Percentiles rank a stretch among this genome's conserved stretches.
These are phyloP conservation scores for Liriodendron chinense DNA, from an alignment of 164 flowering plant genomes.

Conservation along the genomic window DNA sequence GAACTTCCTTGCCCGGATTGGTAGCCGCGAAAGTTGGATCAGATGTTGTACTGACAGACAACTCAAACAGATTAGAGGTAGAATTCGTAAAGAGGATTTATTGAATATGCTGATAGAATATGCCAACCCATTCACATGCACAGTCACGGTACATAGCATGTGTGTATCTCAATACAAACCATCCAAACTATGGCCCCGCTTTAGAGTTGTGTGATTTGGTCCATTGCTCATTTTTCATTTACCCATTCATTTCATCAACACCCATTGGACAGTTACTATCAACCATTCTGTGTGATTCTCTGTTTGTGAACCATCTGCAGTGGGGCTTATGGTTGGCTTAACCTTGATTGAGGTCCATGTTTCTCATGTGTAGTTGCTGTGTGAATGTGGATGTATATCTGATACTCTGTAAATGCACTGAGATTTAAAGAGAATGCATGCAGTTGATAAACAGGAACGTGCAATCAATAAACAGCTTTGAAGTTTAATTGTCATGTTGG, in stretches of 20 bases:
- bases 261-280: neutral
- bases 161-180: neutral
- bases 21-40: constrained; percentile 89
- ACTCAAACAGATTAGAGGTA: constrained; percentile 62
- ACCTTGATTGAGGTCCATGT: too few relatives aligned
- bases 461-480: neutral
- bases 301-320: neutral
- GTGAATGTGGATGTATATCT: too few relatives aligned
- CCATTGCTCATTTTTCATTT: neutral
- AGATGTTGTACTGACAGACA: constrained; percentile 72
- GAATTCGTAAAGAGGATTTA: neutral
- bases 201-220: neutral
- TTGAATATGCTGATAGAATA: neutral
- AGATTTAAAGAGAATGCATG: neutral
- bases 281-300: neutral
- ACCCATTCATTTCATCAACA: too few relatives aligned
- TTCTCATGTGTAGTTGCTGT: too few relatives aligned
- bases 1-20: constrained; percentile 90
- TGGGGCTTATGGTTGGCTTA: neutral
- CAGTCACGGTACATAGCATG: neutral
- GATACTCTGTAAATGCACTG: neutral
- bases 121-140: neutral
- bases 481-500: neutral
- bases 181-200: neutral
- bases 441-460: neutral